Percentiles rank a stretch among this genome's conserved stretches.
phyloP scores from a whole-genome alignment of 129 eudicot species.

The Flaveria brownii region DNA sequence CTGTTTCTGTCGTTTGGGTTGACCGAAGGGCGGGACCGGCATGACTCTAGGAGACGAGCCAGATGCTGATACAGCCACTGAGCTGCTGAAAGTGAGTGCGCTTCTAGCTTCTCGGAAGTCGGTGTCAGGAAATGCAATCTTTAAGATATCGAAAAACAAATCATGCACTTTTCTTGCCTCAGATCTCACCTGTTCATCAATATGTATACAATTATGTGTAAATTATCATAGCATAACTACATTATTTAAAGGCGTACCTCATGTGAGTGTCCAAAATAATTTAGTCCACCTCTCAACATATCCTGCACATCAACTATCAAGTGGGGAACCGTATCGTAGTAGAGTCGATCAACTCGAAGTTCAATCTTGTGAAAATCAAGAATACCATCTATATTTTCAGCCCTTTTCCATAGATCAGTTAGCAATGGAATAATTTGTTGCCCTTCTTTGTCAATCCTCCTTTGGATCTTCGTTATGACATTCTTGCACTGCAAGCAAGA shows the following conservation, averaged over 20 bases:
- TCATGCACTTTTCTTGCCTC: conserved; percentile 94
- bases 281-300: conserved; percentile 77
- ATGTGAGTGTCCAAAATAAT: conserved; percentile 63
- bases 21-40: conserved; percentile 39
- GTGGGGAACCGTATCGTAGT: conserved; percentile 69
- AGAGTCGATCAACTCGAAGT: conserved; percentile 58
- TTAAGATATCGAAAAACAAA: conserved; percentile 79
- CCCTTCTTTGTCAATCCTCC: conserved; percentile 86
- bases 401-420: conserved; percentile 84
- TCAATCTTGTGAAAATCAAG: conserved; percentile 77
- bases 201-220: background rate
- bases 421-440: conserved; percentile 79
- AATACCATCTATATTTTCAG: conserved; percentile 49
- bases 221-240: background rate
- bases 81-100: conserved; percentile 64
- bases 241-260: conserved; percentile 57
- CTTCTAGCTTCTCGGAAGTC: conserved; percentile 85
- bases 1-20: conserved; percentile 53
- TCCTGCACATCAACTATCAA: conserved; percentile 80
- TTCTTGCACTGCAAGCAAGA: conserved; percentile 73
- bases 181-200: conserved; percentile 63
- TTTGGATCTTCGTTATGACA: conserved; percentile 70
- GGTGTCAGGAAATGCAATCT: conserved; percentile 62
- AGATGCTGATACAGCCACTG: conserved; percentile 42
- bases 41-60: conserved; percentile 53